Base-by-base conservation (phyloP, 2,329 filamentous ascomycete genomes). In the Fusarium pseudonygamai region DNA sequence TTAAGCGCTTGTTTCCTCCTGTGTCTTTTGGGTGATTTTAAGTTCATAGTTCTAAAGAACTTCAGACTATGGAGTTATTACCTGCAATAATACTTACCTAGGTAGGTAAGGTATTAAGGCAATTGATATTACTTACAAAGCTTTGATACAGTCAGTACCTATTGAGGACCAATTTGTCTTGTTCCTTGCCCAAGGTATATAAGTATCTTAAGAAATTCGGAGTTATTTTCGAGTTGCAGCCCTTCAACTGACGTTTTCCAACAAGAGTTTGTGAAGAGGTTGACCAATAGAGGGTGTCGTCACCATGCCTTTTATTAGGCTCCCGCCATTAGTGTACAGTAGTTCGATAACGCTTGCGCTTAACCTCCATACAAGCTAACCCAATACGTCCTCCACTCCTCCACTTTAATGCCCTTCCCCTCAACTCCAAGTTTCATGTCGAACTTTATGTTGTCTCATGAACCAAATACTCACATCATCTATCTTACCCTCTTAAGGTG, bases 341-440 rank as follows among this genome's bases (percentile, higher is more conserved):
- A 49, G 49, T 57, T 69, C 37, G 45, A 34, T 39, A 64, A 53
- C 53, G 64, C 64, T 53, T 59, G 42, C 32, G 69, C 63, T 60
- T 64, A 26, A 28, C 28, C 53, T 37, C 53, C 7, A 47, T 15
- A 34, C 30, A 11, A 7, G 22, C 66, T 74, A 58, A 72, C 60
- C 70, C 26, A 50, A 62, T 73, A 34, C 30, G 57, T 47, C 36
- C 34, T 34, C 24, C n/a, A 7, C 16, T 40, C 49, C 53, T 39
- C 71, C 71, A 71, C 71, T 36, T 45, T 20, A 20, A 53, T 58
- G 9, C 32, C 53, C 45, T 73, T 71, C 71, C 71, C 71, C 71
- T 74, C 71, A 73, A 73, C 71, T 74, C 59, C 71, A 69, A 60
- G 67, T 74, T 74, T 71, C 71, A 74, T 36, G 37, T 30, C 37